Conservation (phyloP, 164 flowering plant genomes). For the Hamamelis virginiana region DNA sequence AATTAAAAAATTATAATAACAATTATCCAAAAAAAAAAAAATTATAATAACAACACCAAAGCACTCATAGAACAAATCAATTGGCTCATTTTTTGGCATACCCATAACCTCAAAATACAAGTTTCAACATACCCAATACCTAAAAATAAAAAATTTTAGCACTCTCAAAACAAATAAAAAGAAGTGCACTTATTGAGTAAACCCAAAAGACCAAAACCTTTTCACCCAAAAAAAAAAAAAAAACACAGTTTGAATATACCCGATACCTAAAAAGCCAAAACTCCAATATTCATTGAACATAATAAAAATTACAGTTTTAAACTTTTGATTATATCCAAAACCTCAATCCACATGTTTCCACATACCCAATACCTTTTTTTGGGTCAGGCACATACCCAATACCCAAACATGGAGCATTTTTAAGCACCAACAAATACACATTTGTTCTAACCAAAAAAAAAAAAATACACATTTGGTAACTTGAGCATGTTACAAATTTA, state of each 20-base stretch:
- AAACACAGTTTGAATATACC: background rate
- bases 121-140: conserved; percentile 1
- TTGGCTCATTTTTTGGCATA: background rate
- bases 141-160: background rate
- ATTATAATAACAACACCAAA: background rate
- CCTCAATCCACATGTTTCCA: background rate
- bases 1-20: background rate
- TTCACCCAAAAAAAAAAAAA: background rate
- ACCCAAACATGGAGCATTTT: too few species aligned
- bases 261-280: background rate
- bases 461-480: background rate
- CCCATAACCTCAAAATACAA: background rate
- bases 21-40: background rate
- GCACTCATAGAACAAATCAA: background rate
- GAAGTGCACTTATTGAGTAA: background rate
- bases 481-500: background rate
- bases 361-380: too few species aligned
- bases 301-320: background rate
- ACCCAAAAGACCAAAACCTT: background rate
- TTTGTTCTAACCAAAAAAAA: background rate
- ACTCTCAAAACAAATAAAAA: background rate
- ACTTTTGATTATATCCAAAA: background rate
- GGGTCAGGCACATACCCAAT: too few species aligned
- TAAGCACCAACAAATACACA: background rate
- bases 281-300: background rate